Evolutionary conservation across 2,329 filamentous ascomycete species (phyloP), one percentile per base, ranked within the genome.

Genomic region (Cercospora zeina): DNA sequence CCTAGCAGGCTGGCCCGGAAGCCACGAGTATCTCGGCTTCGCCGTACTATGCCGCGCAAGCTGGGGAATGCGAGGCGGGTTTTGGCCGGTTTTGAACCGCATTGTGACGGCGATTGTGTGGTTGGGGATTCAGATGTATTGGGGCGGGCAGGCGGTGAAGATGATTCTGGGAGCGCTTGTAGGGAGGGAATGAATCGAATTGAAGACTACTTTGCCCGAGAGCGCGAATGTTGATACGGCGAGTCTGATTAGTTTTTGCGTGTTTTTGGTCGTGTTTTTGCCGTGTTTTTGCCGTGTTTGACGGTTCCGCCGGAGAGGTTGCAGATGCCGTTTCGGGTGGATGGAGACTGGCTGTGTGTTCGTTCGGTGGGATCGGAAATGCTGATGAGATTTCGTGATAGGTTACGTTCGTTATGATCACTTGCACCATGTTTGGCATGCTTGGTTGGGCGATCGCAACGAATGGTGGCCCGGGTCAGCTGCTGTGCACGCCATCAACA

Each of bases 1-100:
- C 24, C 61, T 74, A 2, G 73, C 74, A 5, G 74, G 74, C 9
- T 75, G 74, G 73, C 71, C 74, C 13, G 74, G 74, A 4, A 70
- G 68, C 13, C 73, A 75, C 62, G 68, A 74, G 21, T 69, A 75
- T 58, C 60, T 75, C 7, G 74, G 74, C 1, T 75, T 75, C 62
- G 75, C 74, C 1, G 73, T 76, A 14, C 67, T 75, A 21, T 69
- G 57, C 30, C 58, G 67, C 11, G 61, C 64, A 10, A 62, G 61
- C 11, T 69, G 68, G 68, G 67, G 66, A 0, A 66, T 68, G 64
- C 34, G 62, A 36, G 64, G 68, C 4, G 62, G 64, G 4, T 70
- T 69, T 58, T 70, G 67, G 67, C 65, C 68, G 1, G 68, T 70
- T 4, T 8, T 68, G 37, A 68, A 69, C 27, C 57, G 67, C 3